Evolutionary conservation across 2,329 filamentous ascomycete species (phyloP).

Genomic region (Coniochaeta hoffmannii): DNA sequence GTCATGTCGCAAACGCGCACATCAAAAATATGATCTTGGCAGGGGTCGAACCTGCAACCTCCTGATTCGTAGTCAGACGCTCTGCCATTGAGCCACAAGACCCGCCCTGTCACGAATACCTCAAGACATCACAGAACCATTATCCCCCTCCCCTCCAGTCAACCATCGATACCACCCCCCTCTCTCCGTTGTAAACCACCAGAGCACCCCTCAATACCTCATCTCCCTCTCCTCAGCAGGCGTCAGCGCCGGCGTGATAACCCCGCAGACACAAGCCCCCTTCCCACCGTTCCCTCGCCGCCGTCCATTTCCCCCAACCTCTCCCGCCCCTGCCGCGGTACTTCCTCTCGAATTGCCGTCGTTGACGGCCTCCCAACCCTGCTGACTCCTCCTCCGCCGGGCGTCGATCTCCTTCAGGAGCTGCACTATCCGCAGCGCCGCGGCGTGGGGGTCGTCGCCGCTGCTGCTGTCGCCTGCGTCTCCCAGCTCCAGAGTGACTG

Average conservation of each 20-base stretch:
- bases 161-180: no score
- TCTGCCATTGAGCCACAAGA: conserved; percentile 30
- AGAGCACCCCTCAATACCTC: not conserved
- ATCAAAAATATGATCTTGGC: conserved; percentile 6
- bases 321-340: not conserved
- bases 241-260: conserved; percentile 1
- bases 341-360: not conserved
- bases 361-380: not conserved
- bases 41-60: conserved; percentile 13
- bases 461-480: no score
- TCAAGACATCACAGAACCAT: no score
- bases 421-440: conserved; percentile 19
- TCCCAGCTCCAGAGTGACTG: not conserved
- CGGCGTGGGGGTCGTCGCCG: conserved; percentile 12
- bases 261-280: not conserved
- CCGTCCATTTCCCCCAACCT: not conserved
- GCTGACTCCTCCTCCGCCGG: conserved; percentile 1
- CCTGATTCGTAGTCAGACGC: conserved; percentile 33
- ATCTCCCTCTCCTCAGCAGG: conserved; percentile 3
- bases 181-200: no score
- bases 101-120: no score
- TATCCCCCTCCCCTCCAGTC: no score
- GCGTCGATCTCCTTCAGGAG: conserved; percentile 15
- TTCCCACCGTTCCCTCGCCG: not conserved
- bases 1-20: no score